Base-by-base conservation (phyloP, 106 monocot genomes). In the Dendrobium nobile region DNA sequence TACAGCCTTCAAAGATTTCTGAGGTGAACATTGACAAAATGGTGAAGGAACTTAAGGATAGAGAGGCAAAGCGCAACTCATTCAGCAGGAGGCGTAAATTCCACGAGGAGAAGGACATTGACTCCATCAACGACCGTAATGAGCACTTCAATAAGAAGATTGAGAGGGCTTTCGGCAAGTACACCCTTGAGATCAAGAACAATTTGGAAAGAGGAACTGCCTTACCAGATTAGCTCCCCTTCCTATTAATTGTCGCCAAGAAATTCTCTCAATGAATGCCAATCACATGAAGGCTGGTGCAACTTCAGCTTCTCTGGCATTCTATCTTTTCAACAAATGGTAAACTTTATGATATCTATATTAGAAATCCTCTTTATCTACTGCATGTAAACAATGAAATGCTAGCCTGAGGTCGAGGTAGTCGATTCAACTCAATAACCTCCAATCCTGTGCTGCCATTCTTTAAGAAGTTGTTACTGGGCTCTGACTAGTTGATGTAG, bases 71-170 rank as follows among this genome's bases (percentile, higher is more conserved):
- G 64, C 85, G 91, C 47, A 84, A 87, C 20, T 81, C 95, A 1
- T 99, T 99, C 75, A 99, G 95, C 81, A 92, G 99, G 82, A 89
- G 99, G 73, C 91, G 99, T 11, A 91, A 80, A 85, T 99, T 95
- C 85, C 92, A 95, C 5, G 93, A 99, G 54, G 99, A 99, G 84
- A 99, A 99, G 91, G 99, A 99, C 47, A 90, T 95, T 5, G 99
- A 99, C 81, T 93, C 95, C 0, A 99, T 99, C 85, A 99, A 99
- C 27, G 99, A 99, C 79, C 79, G 99, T 86, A 99, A 99, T 18
- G 99, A 99, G 48, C 99, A 99, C 51, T 99, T 99, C 88, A 99
- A 99, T n/a, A 99, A 99, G 93, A 99, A 99, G 88, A 95, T 99
- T 41, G 99, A 99, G 87, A 79, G 99, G 61, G 99, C 99, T 15